phyloP scores from a whole-genome alignment of 441 rosid genomes.

The Croton laevigatus region DNA sequence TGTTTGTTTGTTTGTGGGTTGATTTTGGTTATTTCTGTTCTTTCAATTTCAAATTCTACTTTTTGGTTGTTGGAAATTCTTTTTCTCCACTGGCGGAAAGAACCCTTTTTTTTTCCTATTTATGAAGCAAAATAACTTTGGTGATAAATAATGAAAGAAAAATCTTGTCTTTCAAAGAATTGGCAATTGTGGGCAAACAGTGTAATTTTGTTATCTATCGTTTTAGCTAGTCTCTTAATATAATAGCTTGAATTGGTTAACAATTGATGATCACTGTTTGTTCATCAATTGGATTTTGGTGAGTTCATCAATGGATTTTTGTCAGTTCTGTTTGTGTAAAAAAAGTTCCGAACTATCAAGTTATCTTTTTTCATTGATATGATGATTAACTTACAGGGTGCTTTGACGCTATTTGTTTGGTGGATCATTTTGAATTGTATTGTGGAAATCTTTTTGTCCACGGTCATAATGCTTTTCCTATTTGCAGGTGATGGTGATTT shows the following conservation, averaged over 20 bases:
- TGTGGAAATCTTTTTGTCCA: not conserved
- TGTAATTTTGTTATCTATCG: not conserved
- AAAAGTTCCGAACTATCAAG: not conserved
- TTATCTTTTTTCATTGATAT: not conserved
- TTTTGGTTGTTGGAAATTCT: constrained; percentile 17
- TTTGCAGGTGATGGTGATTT: constrained; percentile 42
- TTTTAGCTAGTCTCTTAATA: constrained; percentile 2
- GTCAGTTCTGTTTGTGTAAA: not conserved
- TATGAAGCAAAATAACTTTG: constrained; percentile 7
- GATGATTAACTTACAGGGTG: not conserved
- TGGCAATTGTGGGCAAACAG: constrained; percentile 2
- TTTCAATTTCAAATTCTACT: not conserved
- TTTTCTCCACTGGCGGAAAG: constrained; percentile 21
- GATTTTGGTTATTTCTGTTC: not conserved
- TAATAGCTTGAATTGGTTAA: constrained; percentile 7
- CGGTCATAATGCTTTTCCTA: constrained; percentile 15
- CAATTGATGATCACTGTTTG: not conserved
- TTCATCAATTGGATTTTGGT: not conserved
- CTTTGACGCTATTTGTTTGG: constrained; percentile 13
- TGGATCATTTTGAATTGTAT: constrained; percentile 16
- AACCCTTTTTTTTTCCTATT: constrained; percentile 8
- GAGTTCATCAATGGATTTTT: not conserved
- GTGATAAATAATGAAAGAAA: not conserved
- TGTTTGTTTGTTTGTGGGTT: not conserved
- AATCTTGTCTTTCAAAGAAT: constrained; percentile 10